These are phyloP conservation scores for Zopfia rhizophila DNA, from an alignment of 2,329 filamentous ascomycete genomes.

Conservation along the genomic window DNA sequence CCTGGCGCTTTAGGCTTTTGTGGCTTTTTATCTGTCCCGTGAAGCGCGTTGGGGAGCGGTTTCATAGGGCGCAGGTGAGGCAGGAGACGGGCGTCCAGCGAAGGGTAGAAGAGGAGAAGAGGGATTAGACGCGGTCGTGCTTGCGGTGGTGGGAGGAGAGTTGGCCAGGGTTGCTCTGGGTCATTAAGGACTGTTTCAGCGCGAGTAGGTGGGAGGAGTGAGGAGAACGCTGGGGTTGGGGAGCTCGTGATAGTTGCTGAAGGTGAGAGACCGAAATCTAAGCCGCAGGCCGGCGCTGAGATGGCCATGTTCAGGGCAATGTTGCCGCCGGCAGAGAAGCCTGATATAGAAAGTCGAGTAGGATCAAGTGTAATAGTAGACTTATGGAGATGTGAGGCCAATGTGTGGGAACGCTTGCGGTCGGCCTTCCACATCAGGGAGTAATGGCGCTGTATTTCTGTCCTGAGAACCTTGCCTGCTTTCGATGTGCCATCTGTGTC, in stretches of 20 bases:
- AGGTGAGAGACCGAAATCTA: slow-evolving; percentile 28
- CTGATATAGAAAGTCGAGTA: slow-evolving; percentile 53
- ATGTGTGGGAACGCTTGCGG: background rate
- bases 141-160: slow-evolving; percentile 46
- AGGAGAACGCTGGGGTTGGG: slow-evolving; percentile 28
- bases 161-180: slow-evolving; percentile 47
- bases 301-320: slow-evolving; percentile 58
- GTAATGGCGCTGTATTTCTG: slow-evolving; percentile 47
- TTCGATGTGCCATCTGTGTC: slow-evolving; percentile 45
- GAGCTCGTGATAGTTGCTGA: slow-evolving; percentile 3
- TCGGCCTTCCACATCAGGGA: slow-evolving; percentile 35
- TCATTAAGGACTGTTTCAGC: slow-evolving; percentile 44
- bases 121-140: slow-evolving; percentile 49
- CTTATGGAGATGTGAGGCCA: slow-evolving; percentile 26
- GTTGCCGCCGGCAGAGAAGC: slow-evolving; percentile 60
- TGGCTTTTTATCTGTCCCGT: slow-evolving; percentile 40
- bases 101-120: slow-evolving; percentile 56
- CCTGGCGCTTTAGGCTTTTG: slow-evolving; percentile 46
- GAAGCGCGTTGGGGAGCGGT: slow-evolving; percentile 46
- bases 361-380: slow-evolving; percentile 50
- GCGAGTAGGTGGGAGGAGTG: slow-evolving; percentile 40
- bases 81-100: slow-evolving; percentile 53
- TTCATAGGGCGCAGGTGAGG: slow-evolving; percentile 54
- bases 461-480: slow-evolving; percentile 45
- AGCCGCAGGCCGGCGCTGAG: slow-evolving; percentile 43